Base-by-base conservation (phyloP, 75 land plant genomes). In the Sequoia sempervirens region DNA sequence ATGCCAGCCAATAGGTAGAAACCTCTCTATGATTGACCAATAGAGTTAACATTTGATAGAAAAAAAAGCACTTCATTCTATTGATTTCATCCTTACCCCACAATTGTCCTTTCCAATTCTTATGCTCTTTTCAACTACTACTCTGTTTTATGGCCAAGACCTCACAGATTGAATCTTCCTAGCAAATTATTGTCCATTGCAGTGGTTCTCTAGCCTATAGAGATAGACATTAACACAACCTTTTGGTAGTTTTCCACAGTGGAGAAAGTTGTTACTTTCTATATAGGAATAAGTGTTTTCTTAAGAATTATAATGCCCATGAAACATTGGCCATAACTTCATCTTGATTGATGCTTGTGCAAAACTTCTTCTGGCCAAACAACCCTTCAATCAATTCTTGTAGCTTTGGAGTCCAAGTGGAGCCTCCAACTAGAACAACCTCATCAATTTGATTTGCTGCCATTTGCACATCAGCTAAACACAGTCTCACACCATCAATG, bases 351-450 rank as follows among this genome's bases (percentile, higher is more conserved):
- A 88, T 85, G 28, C 89, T 88, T 82, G 83, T 88, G 85, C 80
- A 86, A 32, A 88, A 88, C 79, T 88, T 88, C 81, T 88, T 85
- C 34, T 88, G 87, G 53, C 86, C 89, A 47, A 88, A 88, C 85
- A 73, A 88, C 9, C 86, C 87, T 43, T 82, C 83, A 64, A 88
- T 41, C 58, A 88, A 56, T 54, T 88, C 85, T 76, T 88, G 87
- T 30, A 88, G 88, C 81, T 88, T 88, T 17, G 87, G 89, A 83
- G 85, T 88, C 43, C 89, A 81, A 47, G 89, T 85, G 75, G 85
- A 86, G 1, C 87, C 89, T 0, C 87, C 89, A 61, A 88, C 87
- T 56, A 88, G 56, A 53, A 88, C 85, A 83, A 85, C 85, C 61
- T 88, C 47, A 8, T 46, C 47, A 46, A 1, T 46, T 46, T 46